phyloP scores from a whole-genome alignment of 2,329 filamentous ascomycete genomes.

The Hypoxylon sp. region DNA sequence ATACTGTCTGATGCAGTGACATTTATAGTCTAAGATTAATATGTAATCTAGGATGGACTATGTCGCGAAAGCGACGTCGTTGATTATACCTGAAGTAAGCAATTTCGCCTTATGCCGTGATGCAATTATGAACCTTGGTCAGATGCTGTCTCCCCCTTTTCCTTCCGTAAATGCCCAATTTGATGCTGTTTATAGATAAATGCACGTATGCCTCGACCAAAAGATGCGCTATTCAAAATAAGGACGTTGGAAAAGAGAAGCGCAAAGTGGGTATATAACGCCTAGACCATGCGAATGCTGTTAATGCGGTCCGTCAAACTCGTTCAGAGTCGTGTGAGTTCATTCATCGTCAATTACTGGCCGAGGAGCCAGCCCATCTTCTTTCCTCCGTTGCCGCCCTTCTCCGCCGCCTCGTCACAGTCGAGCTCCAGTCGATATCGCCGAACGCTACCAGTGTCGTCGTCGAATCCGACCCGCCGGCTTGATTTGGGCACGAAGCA shows the following conservation, averaged over 20 bases:
- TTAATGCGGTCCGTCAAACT: conserved; percentile 27
- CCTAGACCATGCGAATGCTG: conserved; percentile 41
- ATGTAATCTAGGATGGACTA: no score
- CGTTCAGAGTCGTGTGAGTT: conserved; percentile 27
- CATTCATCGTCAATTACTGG: conserved; percentile 26
- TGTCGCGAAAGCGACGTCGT: no score
- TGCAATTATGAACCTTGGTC: conserved; percentile 17
- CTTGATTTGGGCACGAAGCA: conserved; percentile 63
- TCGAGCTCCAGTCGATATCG: conserved; percentile 68
- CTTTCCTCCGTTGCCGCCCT: conserved; percentile 33
- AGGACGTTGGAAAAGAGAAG: conserved; percentile 31
- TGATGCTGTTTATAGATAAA: conserved; percentile 1
- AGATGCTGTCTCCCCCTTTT: neutral
- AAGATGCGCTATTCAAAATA: neutral
- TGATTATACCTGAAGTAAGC: no score
- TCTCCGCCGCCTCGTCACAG: conserved; percentile 49
- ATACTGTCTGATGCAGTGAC: no score
- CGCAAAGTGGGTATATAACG: conserved; percentile 44
- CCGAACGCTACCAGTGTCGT: conserved; percentile 69
- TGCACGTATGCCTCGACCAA: conserved; percentile 5
- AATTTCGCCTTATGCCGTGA: no score
- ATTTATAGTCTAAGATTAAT: no score
- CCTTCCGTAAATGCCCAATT: conserved; percentile 8
- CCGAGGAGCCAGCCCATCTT: conserved; percentile 45
- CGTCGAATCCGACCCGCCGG: conserved; percentile 64